Evolutionary conservation across 2,329 filamentous ascomycete genomes (phyloP).

Genomic region (Aspergillus transmontanensis): DNA sequence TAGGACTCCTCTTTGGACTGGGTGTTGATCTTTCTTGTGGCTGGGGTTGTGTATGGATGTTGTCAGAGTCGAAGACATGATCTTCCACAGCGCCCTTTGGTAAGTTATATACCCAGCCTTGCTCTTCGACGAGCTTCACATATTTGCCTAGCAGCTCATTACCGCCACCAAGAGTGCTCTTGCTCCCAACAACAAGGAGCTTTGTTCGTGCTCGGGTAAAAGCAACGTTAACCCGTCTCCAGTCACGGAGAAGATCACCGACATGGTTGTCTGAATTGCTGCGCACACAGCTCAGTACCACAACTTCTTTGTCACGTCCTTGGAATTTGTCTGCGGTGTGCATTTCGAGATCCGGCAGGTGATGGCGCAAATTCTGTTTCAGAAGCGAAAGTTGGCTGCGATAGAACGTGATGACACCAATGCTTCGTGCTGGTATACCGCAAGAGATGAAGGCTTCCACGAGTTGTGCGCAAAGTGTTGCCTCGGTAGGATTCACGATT

Average conservation of each 20-base stretch:
- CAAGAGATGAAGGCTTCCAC: conserved; percentile 75
- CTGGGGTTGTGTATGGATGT: conserved; percentile 24
- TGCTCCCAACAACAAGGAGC: conserved; percentile 82
- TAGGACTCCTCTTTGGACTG: conserved; percentile 37
- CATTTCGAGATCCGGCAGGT: conserved; percentile 74
- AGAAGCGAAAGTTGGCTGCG: conserved; percentile 86
- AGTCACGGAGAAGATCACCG: conserved; percentile 89
- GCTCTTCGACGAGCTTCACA: conserved; percentile 73
- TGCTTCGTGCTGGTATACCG: conserved; percentile 73
- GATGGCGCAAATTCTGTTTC: conserved; percentile 67
- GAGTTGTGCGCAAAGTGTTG: conserved; percentile 73
- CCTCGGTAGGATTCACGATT: conserved; percentile 86
- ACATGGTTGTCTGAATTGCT: conserved; percentile 81
- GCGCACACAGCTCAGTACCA: conserved; percentile 83
- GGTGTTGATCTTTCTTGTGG: conserved; percentile 25
- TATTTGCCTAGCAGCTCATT: conserved; percentile 79
- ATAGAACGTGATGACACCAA: conserved; percentile 97
- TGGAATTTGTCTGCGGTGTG: conserved; percentile 98
- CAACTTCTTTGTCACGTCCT: conserved; percentile 90
- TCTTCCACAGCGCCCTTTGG: conserved; percentile 63
- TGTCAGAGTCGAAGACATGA: conserved; percentile 65
- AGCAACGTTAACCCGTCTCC: conserved; percentile 91
- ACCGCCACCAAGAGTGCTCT: conserved; percentile 66
- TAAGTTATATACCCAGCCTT: conserved; percentile 79
- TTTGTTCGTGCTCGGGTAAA: conserved; percentile 93